Base-by-base conservation (phyloP, 208 protist species). In the Trypanosoma congolense region DNA sequence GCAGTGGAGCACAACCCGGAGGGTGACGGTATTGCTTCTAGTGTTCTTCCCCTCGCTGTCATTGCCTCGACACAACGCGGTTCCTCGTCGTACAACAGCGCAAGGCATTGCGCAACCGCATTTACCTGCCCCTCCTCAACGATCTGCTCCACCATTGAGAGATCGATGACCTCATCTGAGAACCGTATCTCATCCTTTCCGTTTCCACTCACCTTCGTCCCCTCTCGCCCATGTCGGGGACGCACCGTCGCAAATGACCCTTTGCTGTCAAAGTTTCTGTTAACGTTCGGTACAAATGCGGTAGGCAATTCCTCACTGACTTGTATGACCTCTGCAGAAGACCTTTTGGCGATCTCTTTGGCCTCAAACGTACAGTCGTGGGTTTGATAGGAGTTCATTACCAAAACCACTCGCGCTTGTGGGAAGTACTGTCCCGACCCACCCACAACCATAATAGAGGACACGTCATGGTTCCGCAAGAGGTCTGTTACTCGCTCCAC, bases 401-500 rank as follows among this genome's bases (percentile, higher is more conserved):
- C 70, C 0, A 98, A 61, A 12, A 97, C 91, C 6, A 71, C 58
- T 58, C 96, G 80, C 0, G 93, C 89, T 18, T 89, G 73, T 21
- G 84, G 61, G 54, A 98, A 97, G 70, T 95, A 98, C 66, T 96
- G 80, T 0, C 93, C 92, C 0, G 81, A 92, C 14, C 93, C 87
- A n/a, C 93, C 94, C 8, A 97, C 77, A 8, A 98, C 93, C 58
- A 97, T 66, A 19, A 97, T 72, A 1, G 86, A 75, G 30, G 81
- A 91, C 8, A 96, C 59, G 1, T 66, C 66, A 35, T 90, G 73
- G 26, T 90, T 63, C 4, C 55, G 26, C 24, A 82, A 66, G 33
- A 97, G 61, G 21, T 82, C 74, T 2, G 73, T 47, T 22, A 92
- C 71, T 35, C 75, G 73, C 40, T 87, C 64, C 22, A 93, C 72